Evolutionary conservation across 495 filamentous ascomycete species (phyloP).

Genomic region (Aspergillus bertholletiae): DNA sequence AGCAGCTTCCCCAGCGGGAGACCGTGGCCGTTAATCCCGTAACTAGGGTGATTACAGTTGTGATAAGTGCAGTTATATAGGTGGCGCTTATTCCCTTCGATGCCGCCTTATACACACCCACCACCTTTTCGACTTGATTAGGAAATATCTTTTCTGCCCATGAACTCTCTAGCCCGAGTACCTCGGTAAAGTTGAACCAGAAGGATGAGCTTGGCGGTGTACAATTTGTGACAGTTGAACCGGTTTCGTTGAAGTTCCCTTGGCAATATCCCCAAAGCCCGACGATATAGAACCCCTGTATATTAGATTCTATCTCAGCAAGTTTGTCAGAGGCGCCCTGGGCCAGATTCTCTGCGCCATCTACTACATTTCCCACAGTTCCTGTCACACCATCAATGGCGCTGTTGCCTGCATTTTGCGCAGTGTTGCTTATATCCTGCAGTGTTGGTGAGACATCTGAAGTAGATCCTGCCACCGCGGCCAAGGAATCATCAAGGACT

Average conservation of each 20-base stretch:
- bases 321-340: not conserved
- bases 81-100: not conserved
- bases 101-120: not conserved
- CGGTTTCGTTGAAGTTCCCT: not conserved
- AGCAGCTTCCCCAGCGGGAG: not conserved
- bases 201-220: not conserved
- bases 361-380: not conserved
- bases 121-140: not conserved
- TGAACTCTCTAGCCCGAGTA: not conserved
- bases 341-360: not conserved
- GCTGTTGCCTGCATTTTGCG: not conserved
- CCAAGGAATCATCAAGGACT: not conserved
- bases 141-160: constrained; percentile 1
- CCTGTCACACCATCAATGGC: not conserved
- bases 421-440: not conserved
- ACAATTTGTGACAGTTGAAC: not conserved
- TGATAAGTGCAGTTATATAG: not conserved
- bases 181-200: constrained; percentile 3
- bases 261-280: constrained; percentile 1
- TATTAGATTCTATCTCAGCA: not conserved
- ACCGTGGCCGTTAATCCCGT: too few relatives aligned
- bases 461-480: not conserved
- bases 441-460: not conserved
- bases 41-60: not conserved
- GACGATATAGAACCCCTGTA: not conserved